Conservation (phyloP, 768 basidiomycete species). For the Russula sp. region DNA sequence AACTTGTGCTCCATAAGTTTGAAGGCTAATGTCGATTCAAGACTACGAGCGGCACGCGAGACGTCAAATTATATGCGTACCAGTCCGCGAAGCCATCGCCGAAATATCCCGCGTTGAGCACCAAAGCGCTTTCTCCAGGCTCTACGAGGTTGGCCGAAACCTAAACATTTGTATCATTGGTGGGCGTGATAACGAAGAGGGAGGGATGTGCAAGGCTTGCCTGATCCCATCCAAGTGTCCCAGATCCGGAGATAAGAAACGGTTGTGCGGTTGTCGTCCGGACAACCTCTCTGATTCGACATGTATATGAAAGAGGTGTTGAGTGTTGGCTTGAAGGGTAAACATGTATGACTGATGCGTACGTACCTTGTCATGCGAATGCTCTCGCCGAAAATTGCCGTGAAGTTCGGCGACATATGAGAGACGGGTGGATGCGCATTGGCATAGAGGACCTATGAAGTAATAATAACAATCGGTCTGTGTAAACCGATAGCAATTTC, state of each 20-base stretch:
- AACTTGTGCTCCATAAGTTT: constrained; percentile 85
- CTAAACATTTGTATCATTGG: constrained; percentile 38
- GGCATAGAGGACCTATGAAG: constrained; percentile 72
- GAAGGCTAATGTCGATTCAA: constrained; percentile 50
- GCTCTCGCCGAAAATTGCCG: constrained; percentile 83
- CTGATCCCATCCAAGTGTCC: constrained; percentile 97
- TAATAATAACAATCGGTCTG: not conserved
- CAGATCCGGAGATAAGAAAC: constrained; percentile 91
- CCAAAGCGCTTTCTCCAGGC: constrained; percentile 71
- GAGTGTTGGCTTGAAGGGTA: constrained; percentile 5
- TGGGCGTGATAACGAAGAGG: not conserved
- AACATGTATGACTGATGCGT: constrained; percentile 12
- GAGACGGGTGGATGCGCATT: constrained; percentile 92
- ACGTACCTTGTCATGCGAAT: constrained; percentile 75
- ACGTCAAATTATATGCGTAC: constrained; percentile 42
- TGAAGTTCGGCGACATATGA: constrained; percentile 86
- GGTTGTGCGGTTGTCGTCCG: constrained; percentile 79
- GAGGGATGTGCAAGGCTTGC: constrained; percentile 38
- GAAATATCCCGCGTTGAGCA: constrained; percentile 91
- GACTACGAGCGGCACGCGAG: not conserved
- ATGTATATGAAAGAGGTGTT: constrained; percentile 4
- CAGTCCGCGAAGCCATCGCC: constrained; percentile 88
- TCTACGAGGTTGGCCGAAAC: constrained; percentile 91
- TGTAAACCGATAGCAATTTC: not conserved
- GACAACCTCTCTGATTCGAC: constrained; percentile 58